Base-by-base conservation (phyloP, 1,284 basidiomycete genomes). In the Afroboletus lepidellus region DNA sequence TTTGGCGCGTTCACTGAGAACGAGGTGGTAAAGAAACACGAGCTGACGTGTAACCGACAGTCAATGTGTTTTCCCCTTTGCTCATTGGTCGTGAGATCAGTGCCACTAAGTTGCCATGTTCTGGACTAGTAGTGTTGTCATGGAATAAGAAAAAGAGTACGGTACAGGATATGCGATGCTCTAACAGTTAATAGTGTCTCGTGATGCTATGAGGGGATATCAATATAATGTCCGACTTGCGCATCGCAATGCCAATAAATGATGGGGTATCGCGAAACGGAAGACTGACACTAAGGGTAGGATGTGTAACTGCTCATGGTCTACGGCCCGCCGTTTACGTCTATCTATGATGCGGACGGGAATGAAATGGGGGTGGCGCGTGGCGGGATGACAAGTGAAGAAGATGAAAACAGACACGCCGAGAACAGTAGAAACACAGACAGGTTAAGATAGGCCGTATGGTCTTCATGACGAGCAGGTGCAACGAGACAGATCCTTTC, bases 131-230 rank as follows among this genome's bases (percentile, higher is more conserved):
- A 55, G 32, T 48, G 38, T 55, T 57, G 45, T 37, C 48, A 54
- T 58, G 37, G 23, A 65, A 67, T 64, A 66, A 48, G 44, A 63
- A 51, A 59, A 57, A 39, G 42, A 74, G 74, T 77, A 79, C 71
- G 71, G 72, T 78, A 79, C 77, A 79, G 63, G 73, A 70, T 75
- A 67, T 79, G 77, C 79, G 78, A 79, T 80, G 78, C 79, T 80
- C 78, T 81, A 80, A 74, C 76, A 76, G 71, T 77, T 73, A 72
- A 67, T 63, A 69, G 53, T 80, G 78, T 80, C 79, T 81, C 80
- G 79, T 79, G 65, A 76, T 79, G 75, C 77, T 77, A 76, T 64
- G 58, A 51, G 71, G 69, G 69, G 67, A 74, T 76, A 76, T 74
- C 66, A 69, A 63, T 71, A 66, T 70, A 73, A 73, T 73, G 76